Evolutionary conservation across 2,329 filamentous ascomycete species (phyloP).

Genomic region (Epicoccum sorghinum): DNA sequence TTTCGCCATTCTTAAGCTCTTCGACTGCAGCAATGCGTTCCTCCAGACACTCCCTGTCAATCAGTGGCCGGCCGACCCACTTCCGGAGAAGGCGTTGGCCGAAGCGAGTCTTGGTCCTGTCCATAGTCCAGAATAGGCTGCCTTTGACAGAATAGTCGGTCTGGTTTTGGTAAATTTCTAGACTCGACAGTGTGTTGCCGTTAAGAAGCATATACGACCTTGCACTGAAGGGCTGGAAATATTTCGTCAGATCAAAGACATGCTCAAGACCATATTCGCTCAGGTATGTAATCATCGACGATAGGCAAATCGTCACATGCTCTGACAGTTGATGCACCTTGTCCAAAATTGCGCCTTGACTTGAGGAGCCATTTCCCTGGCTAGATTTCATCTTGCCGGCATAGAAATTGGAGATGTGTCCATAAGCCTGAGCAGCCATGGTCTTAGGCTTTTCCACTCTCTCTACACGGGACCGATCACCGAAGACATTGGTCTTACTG

Average conservation of each 20-base stretch:
- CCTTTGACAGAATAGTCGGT: conserved; percentile 86
- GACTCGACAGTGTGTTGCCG: conserved; percentile 88
- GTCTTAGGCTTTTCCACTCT: conserved; percentile 76
- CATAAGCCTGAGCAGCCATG: conserved; percentile 82
- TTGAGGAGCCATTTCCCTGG: conserved; percentile 38
- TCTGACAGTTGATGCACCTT: conserved; percentile 86
- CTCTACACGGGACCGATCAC: conserved; percentile 87
- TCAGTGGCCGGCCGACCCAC: conserved; percentile 90
- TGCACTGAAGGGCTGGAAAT: conserved; percentile 94
- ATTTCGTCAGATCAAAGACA: conserved; percentile 94
- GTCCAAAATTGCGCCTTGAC: conserved; percentile 70
- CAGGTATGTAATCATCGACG: conserved; percentile 93
- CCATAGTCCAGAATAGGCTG: conserved; percentile 92
- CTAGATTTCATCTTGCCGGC: conserved; percentile 75
- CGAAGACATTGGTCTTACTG: conserved; percentile 87
- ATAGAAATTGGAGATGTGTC: conserved; percentile 92
- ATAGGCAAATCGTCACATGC: conserved; percentile 86
- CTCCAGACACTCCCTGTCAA: conserved; percentile 76
- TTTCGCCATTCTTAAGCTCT: conserved; percentile 75
- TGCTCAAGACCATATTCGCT: conserved; percentile 92
- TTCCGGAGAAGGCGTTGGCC: conserved; percentile 87
- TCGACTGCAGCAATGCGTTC: conserved; percentile 83
- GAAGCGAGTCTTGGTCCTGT: conserved; percentile 89
- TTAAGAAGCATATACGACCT: conserved; percentile 95
- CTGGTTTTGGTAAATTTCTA: conserved; percentile 95